Evolutionary conservation across 78 protist species (phyloP).

Genomic region (Dictyostelium capitatum): DNA sequence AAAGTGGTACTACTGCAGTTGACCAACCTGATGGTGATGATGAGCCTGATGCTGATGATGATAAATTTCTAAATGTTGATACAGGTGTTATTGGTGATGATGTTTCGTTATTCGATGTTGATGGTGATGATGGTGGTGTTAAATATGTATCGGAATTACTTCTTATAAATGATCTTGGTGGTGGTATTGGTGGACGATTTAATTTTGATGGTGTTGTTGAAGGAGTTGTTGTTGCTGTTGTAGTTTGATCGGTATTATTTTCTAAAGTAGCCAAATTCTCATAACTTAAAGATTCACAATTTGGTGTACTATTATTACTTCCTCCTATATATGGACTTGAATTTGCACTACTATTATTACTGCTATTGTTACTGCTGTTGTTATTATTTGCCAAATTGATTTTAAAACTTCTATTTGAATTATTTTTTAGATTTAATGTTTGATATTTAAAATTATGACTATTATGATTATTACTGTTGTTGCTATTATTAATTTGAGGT

Average conservation of each 20-base stretch:
- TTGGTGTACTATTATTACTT: background rate
- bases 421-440: background rate
- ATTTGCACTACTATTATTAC: background rate
- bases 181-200: background rate
- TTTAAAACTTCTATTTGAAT: background rate
- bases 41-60: background rate
- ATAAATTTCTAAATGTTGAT: background rate
- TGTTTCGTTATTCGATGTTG: background rate
- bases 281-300: background rate
- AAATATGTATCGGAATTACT: constrained; percentile 3
- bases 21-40: background rate
- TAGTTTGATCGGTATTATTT: background rate
- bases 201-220: background rate
- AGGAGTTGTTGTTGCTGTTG: background rate
- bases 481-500: background rate
- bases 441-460: background rate
- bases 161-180: constrained; percentile 7
- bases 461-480: background rate
- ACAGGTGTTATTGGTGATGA: background rate
- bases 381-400: background rate
- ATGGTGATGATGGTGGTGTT: constrained; percentile 9
- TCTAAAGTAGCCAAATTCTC: background rate
- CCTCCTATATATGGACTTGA: background rate
- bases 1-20: background rate
- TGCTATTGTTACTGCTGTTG: too few relatives aligned